phyloP scores from a whole-genome alignment of 2,329 filamentous ascomycete genomes.

The Amphichorda felina region DNA sequence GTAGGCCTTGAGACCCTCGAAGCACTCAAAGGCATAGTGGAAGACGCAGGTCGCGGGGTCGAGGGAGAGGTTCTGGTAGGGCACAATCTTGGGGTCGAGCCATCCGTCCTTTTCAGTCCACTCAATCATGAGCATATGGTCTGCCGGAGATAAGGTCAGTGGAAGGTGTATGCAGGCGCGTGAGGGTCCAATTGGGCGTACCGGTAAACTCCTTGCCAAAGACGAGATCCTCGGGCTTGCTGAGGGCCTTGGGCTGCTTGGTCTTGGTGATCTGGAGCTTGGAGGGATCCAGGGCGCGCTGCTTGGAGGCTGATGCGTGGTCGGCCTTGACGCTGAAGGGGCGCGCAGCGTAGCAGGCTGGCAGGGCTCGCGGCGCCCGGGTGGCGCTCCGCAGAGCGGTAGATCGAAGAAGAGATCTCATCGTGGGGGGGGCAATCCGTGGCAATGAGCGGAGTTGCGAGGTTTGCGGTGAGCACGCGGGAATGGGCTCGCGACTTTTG shows the following conservation, averaged over 20 bases:
- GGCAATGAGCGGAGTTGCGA: no score
- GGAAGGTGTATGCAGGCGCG: neutral
- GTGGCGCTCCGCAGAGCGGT: constrained; percentile 19
- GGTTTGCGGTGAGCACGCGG: no score
- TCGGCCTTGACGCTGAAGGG: constrained; percentile 41
- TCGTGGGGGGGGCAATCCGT: constrained; percentile 4
- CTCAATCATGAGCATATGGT: constrained; percentile 94
- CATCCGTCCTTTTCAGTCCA: constrained; percentile 83
- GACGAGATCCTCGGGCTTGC: constrained; percentile 68
- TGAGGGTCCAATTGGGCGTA: constrained; percentile 20
- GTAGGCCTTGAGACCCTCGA: constrained; percentile 99
- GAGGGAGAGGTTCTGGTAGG: constrained; percentile 94
- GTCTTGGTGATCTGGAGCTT: constrained; percentile 68
- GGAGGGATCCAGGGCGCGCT: constrained; percentile 62
- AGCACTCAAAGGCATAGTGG: constrained; percentile 96
- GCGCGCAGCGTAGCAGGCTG: constrained; percentile 16
- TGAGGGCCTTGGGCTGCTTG: constrained; percentile 59
- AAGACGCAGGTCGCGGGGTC: constrained; percentile 95
- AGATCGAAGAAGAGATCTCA: constrained; percentile 17
- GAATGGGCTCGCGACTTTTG: no score
- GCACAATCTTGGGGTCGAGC: constrained; percentile 70
- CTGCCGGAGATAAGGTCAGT: constrained; percentile 28
- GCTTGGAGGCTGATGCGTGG: constrained; percentile 36
- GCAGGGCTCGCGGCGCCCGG: constrained; percentile 21
- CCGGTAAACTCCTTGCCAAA: constrained; percentile 90